Percentiles rank a stretch among this genome's conserved stretches.
Conservation (phyloP, 2,329 filamentous ascomycete genomes). For the Botrytis sinoallii region DNA sequence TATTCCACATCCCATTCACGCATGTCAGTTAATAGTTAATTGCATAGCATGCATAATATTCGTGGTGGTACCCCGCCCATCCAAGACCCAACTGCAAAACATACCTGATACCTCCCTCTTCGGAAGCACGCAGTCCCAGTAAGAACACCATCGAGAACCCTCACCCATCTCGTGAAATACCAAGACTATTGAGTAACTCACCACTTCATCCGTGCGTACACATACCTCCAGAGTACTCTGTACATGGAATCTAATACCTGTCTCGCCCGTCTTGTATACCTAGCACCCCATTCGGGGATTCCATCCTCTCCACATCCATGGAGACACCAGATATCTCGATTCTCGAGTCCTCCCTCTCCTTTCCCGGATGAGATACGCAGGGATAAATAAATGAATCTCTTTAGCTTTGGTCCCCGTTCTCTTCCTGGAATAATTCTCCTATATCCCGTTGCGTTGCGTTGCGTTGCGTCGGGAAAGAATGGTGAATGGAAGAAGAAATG, state of each 20-base stretch:
- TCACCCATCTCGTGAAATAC: not conserved
- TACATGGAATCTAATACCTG: not conserved
- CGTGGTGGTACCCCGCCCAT: not conserved
- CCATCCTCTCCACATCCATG: not conserved
- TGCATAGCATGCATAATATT: too few species aligned
- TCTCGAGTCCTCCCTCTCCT: not conserved
- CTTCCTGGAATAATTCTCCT: not conserved
- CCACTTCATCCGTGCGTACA: not conserved
- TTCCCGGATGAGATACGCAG: not conserved
- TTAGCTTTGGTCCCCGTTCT: not conserved
- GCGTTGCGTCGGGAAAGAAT: not conserved
- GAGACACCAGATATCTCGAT: not conserved
- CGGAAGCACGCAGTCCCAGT: not conserved
- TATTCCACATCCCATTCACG: too few species aligned
- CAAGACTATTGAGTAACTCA: not conserved
- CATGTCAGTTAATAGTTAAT: too few species aligned
- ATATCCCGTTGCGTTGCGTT: not conserved
- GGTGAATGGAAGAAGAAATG: not conserved
- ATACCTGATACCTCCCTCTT: not conserved
- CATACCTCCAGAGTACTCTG: too few species aligned
- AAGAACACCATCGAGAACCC: not conserved
- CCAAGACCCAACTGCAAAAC: not conserved
- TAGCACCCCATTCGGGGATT: not conserved
- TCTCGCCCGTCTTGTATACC: too few species aligned
- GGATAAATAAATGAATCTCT: not conserved